A percentile compares a stretch with the other conserved stretches of the same genome.
Conservation (phyloP, 371 early-diverging fungal genomes). For the Hamiltosporidium tvaerminnensis region DNA sequence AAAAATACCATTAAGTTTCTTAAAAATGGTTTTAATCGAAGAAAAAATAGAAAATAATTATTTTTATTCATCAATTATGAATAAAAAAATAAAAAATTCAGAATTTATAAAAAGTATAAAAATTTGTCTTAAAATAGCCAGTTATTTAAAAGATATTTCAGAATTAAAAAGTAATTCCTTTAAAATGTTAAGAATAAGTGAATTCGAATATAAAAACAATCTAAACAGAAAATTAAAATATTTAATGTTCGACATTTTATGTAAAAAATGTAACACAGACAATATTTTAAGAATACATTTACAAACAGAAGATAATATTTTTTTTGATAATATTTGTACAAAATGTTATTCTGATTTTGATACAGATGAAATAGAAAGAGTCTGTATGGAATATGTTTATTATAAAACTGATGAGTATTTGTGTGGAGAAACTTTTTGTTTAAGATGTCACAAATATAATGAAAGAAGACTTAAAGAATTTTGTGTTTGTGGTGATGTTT, state of each 20-base stretch:
- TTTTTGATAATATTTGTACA: constrained; percentile 14
- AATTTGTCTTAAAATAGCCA: constrained; percentile 11
- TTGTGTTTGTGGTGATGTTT: constrained; percentile 33
- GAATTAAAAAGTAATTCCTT: constrained; percentile 26
- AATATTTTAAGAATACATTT: constrained; percentile 15
- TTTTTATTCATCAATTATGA: constrained; percentile 10
- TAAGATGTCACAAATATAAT: constrained; percentile 16
- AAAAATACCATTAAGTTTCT: constrained; percentile 2
- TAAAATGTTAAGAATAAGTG: constrained; percentile 24
- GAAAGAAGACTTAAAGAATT: constrained; percentile 23
- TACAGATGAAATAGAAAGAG: constrained; percentile 18
- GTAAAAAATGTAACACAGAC: constrained; percentile 28
- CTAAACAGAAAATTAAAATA: neutral
- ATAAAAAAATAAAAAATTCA: neutral
- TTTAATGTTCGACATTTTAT: constrained; percentile 13
- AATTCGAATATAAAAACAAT: constrained; percentile 11
- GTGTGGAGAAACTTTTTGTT: constrained; percentile 15
- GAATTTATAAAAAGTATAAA: constrained; percentile 3
- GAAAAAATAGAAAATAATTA: constrained; percentile 5
- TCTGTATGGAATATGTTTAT: constrained; percentile 16
- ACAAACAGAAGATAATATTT: neutral
- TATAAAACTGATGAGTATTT: neutral
- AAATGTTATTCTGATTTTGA: constrained; percentile 18
- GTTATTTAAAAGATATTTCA: constrained; percentile 2
- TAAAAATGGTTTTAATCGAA: constrained; percentile 9